phyloP scores from a whole-genome alignment of 768 basidiomycete species.

The Hydnomerulius pinastri region DNA sequence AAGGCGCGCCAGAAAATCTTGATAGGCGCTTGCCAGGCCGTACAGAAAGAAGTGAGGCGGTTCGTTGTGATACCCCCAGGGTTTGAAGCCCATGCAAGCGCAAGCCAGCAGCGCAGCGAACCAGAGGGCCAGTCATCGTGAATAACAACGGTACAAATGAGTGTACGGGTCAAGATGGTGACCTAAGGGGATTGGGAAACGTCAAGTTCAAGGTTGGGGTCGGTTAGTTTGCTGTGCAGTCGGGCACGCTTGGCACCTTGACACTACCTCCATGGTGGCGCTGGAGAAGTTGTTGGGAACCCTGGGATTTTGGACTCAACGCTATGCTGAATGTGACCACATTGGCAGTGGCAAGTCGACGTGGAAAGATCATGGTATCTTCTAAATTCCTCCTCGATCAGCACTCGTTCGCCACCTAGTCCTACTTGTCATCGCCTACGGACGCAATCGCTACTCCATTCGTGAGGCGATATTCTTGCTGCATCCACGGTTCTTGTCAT shows the following conservation, averaged over 20 bases:
- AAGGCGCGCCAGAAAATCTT: neutral
- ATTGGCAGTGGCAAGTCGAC: neutral
- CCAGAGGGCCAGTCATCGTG: neutral
- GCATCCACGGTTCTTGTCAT: no score
- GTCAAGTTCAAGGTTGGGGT: neutral
- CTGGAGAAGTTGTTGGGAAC: no score
- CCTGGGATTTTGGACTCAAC: no score
- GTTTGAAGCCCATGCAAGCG: neutral
- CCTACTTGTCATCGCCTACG: no score
- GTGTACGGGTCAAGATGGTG: neutral
- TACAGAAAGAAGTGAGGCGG: neutral
- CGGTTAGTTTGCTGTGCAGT: neutral
- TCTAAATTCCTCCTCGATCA: no score
- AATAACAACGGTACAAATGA: neutral
- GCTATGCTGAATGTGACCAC: no score
- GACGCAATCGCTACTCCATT: no score
- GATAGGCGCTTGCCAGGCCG: slow-evolving; percentile 1
- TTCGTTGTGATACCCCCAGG: neutral
- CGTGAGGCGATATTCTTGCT: no score
- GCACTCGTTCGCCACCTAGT: no score
- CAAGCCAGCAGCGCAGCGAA: neutral
- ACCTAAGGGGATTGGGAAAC: no score
- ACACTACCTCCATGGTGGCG: neutral
- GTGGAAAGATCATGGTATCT: neutral
- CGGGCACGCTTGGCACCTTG: neutral